Evolutionary conservation across 495 filamentous ascomycete genomes (phyloP), one percentile per base, ranked within the genome.

Genomic region (Penicillium flavigenum): DNA sequence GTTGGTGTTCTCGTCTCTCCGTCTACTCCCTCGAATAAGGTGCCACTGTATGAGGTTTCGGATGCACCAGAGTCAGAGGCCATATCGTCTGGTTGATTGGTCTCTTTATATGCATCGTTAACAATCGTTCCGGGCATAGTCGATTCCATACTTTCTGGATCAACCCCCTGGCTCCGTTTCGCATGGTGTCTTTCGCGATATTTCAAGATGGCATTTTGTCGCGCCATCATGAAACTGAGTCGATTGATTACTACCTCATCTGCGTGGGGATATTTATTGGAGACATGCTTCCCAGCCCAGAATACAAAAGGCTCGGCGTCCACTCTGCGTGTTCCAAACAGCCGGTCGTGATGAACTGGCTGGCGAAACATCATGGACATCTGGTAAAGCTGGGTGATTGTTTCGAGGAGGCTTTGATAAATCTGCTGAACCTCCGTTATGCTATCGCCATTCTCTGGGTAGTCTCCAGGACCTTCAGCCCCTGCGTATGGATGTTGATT

Each of bases 331-430:
- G 26, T 54, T 20, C 53, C 51, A 3, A 59, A 0, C 0, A 71
- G 41, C 5, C 53, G 54, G 27, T 71, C 68, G 20, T 71, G 67
- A 4, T 51, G 48, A 7, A 63, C 63, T 8, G 69, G 69, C 6
- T 51, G 54, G 2, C 66, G 63, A 17, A 67, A 66, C 3, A 53
- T 11, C 60, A 69, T 66, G 5, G 70, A 64, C 26, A 69, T 65
- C 8, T 64, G 58, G 57, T 53, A 67, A 8, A 72, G 57, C 12
- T 50, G 45, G 7, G 17, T 64, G 17, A 71, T 65, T 4, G 56
- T 48, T 1, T 57, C 42, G 29, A 22, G 4, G 0, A 63, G 36
- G 16, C 19, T n/a, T 34, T 53, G 34, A 14, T 59, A 20, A 8
- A 63, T 49, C 31, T 49, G 6, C 41, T 59, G 52, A 9, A 54